Percentiles rank a stretch among this genome's conserved stretches.
These are phyloP conservation scores for Lactarius trivialis DNA, from an alignment of 768 basidiomycete genomes.

Conservation along the genomic window DNA sequence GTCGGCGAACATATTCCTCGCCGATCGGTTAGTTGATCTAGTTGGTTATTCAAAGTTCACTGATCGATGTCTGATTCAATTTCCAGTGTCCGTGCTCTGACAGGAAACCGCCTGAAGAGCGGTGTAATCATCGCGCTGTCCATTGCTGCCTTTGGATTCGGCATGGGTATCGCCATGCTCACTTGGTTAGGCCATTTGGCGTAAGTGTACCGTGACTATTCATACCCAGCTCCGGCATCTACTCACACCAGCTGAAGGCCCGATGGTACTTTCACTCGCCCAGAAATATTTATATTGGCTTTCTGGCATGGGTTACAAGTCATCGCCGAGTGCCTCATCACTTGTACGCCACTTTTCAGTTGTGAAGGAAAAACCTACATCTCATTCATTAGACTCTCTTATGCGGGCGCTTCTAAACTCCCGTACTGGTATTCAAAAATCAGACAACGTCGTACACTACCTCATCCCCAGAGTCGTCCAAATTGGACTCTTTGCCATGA, in stretches of 20 bases:
- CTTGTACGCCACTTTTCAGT: background rate
- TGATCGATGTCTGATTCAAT: background rate
- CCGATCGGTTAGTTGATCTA: background rate
- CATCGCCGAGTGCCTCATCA: background rate
- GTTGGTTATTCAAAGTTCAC: background rate
- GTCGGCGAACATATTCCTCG: conserved; percentile 1
- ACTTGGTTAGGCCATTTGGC: background rate
- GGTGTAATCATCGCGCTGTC: background rate
- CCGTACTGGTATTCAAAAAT: background rate
- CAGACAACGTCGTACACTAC: background rate
- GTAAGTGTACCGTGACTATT: background rate
- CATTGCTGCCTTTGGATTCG: background rate
- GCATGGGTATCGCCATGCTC: background rate
- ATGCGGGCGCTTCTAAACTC: background rate
- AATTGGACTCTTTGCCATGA: background rate
- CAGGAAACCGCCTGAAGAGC: background rate
- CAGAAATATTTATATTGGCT: too few species aligned
- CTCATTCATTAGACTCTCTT: background rate
- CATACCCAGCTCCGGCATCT: background rate
- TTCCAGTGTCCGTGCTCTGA: background rate
- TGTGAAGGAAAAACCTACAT: background rate
- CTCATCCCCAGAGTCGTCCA: background rate
- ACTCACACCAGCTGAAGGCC: background rate
- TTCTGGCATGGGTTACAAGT: background rate
- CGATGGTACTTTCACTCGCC: background rate